phyloP scores from a whole-genome alignment of 495 filamentous ascomycete genomes.

The Pyrenula aspistea region DNA sequence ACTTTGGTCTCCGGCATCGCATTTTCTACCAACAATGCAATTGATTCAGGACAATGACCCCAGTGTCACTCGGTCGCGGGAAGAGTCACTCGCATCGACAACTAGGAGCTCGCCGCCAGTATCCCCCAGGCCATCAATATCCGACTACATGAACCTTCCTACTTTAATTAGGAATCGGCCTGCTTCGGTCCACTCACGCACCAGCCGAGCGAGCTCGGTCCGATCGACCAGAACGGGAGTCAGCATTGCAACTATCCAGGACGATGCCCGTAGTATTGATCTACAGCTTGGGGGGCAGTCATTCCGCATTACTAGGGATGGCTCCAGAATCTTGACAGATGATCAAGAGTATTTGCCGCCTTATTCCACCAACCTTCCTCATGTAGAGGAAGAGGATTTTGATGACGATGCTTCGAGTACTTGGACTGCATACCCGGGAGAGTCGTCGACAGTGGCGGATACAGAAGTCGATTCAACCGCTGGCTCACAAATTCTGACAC shows the following conservation, averaged over 20 bases:
- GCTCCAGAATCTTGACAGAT: not conserved
- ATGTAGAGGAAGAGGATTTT: not conserved
- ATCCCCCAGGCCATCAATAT: not conserved
- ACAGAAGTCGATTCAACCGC: conserved; percentile 5
- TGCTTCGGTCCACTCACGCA: not conserved
- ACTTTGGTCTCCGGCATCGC: not conserved
- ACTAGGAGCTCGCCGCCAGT: not conserved
- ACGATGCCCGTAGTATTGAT: conserved; percentile 1
- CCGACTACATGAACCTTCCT: not conserved
- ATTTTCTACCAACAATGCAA: not conserved
- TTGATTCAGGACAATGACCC: not conserved
- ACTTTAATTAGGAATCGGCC: not conserved
- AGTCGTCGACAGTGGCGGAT: conserved; percentile 9
- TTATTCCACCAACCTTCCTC: not conserved
- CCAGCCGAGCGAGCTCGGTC: not conserved
- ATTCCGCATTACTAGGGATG: conserved; percentile 1
- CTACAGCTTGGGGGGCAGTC: not conserved
- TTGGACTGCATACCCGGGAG: conserved; percentile 2
- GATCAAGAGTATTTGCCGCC: not conserved
- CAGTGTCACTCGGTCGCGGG: not conserved
- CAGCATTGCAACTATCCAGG: not conserved
- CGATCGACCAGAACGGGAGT: not conserved
- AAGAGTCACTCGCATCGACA: not conserved
- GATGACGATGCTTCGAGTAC: not conserved
- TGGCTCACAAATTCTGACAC: conserved; percentile 8